These are phyloP conservation scores for Echria macrotheca DNA, from an alignment of 495 filamentous ascomycete genomes.

Conservation along the genomic window DNA sequence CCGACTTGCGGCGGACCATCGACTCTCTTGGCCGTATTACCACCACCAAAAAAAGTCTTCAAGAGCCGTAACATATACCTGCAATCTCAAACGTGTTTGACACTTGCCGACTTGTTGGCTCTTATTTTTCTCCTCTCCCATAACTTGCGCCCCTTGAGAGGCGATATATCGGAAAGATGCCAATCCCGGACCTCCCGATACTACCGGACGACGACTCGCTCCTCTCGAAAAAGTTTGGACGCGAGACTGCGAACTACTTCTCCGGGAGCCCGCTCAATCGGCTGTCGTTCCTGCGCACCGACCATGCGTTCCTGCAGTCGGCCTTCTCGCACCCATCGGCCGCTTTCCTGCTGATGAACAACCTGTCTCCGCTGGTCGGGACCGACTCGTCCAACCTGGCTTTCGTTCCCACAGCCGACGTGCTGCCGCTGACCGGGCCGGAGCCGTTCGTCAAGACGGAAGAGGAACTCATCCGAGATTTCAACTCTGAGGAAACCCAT, in stretches of 20 bases:
- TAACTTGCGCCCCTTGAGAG: too few relatives aligned
- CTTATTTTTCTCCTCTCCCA: too few relatives aligned
- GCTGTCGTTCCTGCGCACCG: slow-evolving; percentile 78
- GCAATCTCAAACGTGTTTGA: too few relatives aligned
- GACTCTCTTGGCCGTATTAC: too few relatives aligned
- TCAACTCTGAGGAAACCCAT: slow-evolving; percentile 60
- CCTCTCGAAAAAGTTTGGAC: slow-evolving; percentile 81
- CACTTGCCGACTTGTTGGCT: too few relatives aligned
- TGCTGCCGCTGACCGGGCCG: slow-evolving; percentile 62
- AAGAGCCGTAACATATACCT: too few relatives aligned
- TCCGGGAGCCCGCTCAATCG: slow-evolving; percentile 61
- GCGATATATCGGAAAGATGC: too few relatives aligned
- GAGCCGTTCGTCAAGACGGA: slow-evolving; percentile 68
- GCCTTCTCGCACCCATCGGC: slow-evolving; percentile 68
- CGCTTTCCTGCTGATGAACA: slow-evolving; percentile 70
- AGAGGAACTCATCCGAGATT: slow-evolving; percentile 63
- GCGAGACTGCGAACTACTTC: slow-evolving; percentile 93
- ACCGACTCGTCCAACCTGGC: slow-evolving; percentile 48
- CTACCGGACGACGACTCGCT: slow-evolving; percentile 67
- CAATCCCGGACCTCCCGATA: slow-evolving; percentile 40
- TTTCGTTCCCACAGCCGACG: slow-evolving; percentile 56
- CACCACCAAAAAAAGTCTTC: too few relatives aligned
- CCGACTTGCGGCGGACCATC: too few relatives aligned
- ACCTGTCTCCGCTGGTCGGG: slow-evolving; percentile 67
- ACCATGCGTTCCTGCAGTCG: slow-evolving; percentile 70